These are phyloP conservation scores for Russula griseocarnosa DNA, from an alignment of 768 basidiomycete species.

Conservation along the genomic window DNA sequence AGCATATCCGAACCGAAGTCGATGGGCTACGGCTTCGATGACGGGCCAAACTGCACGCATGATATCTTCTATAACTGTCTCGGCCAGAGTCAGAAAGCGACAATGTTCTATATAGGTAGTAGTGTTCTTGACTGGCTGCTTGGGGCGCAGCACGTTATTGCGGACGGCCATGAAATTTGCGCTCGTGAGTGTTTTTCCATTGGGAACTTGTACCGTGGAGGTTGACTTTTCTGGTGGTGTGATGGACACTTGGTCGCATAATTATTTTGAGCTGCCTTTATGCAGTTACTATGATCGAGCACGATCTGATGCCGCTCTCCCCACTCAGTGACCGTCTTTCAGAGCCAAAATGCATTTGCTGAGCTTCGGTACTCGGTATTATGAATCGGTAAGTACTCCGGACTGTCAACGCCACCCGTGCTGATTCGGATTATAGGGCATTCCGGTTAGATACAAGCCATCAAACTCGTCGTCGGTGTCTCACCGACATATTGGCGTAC, in stretches of 20 bases:
- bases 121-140: conserved; percentile 54
- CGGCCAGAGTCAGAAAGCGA: conserved; percentile 56
- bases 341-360: conserved; percentile 65
- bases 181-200: conserved; percentile 44
- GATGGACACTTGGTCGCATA: conserved; percentile 50
- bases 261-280: conserved; percentile 36
- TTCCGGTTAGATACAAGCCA: conserved; percentile 42
- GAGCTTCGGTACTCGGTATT: conserved; percentile 71
- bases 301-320: background rate
- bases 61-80: conserved; percentile 60
- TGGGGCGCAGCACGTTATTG: conserved; percentile 50
- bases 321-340: conserved; percentile 50
- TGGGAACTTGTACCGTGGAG: background rate
- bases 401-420: background rate
- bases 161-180: conserved; percentile 54
- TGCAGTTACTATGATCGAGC: background rate
- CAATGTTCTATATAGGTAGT: conserved; percentile 61
- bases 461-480: conserved; percentile 52
- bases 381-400: conserved; percentile 41
- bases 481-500: conserved; percentile 61
- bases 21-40: conserved; percentile 59
- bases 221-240: background rate
- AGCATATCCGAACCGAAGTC: conserved; percentile 55
- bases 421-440: conserved; percentile 5
- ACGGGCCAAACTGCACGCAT: conserved; percentile 63